These are phyloP conservation scores for Thalassiosira hispida DNA, from an alignment of 352 stramenopile species.

Conservation along the genomic window DNA sequence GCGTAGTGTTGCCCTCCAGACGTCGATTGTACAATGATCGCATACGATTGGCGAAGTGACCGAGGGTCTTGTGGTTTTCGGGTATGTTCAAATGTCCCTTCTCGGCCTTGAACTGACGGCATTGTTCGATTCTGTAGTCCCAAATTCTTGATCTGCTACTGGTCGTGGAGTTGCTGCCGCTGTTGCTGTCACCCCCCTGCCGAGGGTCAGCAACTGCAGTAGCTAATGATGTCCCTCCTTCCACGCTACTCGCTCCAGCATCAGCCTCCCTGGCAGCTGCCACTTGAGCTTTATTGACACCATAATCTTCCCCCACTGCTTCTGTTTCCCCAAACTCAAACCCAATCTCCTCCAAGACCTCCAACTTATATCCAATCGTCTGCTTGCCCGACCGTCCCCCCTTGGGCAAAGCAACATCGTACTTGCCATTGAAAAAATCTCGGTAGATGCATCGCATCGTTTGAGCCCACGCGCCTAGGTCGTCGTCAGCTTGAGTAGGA, in stretches of 20 bases:
- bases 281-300: background rate
- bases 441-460: background rate
- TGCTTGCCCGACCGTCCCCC: background rate
- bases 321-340: conserved; percentile 11
- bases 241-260: background rate
- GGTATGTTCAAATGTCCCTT: conserved; percentile 7
- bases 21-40: conserved; percentile 1
- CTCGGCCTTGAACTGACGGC: conserved; percentile 6
- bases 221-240: background rate
- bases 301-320: background rate
- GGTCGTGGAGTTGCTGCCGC: background rate
- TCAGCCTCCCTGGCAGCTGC: too few relatives aligned
- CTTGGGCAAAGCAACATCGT: background rate
- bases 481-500: background rate
- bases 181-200: background rate
- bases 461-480: background rate
- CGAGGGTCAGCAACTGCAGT: background rate
- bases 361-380: background rate
- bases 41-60: background rate
- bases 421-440: background rate
- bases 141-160: background rate
- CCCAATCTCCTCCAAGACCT: conserved; percentile 9
- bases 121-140: conserved; percentile 2
- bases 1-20: background rate
- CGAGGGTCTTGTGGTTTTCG: conserved; percentile 1